Evolutionary conservation across 179 eudicot species (phyloP), one percentile per base, ranked within the genome.

Genomic region (Sideroxylon spinosum): DNA sequence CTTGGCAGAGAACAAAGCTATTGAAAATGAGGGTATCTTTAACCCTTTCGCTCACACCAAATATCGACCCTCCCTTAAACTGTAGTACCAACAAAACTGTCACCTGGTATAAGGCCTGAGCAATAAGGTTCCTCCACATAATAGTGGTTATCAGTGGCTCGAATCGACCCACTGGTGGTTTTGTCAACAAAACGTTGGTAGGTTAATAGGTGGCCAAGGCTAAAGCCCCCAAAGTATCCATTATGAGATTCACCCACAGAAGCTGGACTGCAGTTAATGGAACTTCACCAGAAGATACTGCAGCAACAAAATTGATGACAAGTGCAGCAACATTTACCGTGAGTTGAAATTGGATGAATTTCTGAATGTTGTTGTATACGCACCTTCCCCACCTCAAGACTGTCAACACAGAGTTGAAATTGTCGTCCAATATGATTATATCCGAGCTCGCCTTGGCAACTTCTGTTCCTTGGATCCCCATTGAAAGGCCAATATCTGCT

Each of bases 311-410:
- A 81, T 92, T 91, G 66, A 91, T 88, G 1, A 87, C 91, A 10
- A 90, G 82, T 46, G 97, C 97, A 32, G 95, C 97, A 10, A 90
- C 91, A 73, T 91, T 93, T 13, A 91, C 97, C 0, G 97, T 93
- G 61, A 93, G 95, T 69, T 91, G 97, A 69, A 93, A 93, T 75
- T 93, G 97, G 28, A 90, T 91, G 63, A 91, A 93, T 61, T 91
- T 93, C 56, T 93, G 97, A 48, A 93, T 91, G 82, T 91, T 92
- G 90, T 78, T 90, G 50, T 85, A 91, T 0, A 92, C 93, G n/a
- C 95, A 91, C 46, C 97, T 48, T 0, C 97, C 97, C 97, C 89
- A 87, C 29, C 76, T 75, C 29, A 87, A 52, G 23, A 84, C 87
- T 4, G 64, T 81, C 87, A 14, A 84, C 89, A 84, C 89, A 0